phyloP scores from a whole-genome alignment of 306 rosid genomes.

The Acmispon strigosus region DNA sequence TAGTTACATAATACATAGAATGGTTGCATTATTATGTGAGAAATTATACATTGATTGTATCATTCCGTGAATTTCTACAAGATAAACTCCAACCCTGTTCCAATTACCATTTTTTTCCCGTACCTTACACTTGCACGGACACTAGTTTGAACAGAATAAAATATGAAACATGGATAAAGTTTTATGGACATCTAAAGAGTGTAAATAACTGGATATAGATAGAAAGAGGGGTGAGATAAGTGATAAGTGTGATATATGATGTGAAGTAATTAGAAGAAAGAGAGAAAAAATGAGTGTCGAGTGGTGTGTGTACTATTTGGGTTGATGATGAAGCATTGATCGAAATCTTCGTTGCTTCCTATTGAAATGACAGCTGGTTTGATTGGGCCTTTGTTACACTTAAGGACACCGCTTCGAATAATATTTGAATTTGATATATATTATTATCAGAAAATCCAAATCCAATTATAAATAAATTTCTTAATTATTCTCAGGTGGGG shows the following conservation, averaged over 20 bases:
- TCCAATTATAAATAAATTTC: neutral
- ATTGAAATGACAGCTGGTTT: neutral
- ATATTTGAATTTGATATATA: neutral
- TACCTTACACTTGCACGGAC: neutral
- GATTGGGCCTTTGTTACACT: neutral
- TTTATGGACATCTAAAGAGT: too few relatives aligned
- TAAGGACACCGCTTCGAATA: neutral
- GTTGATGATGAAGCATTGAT: slow-evolving; percentile 1
- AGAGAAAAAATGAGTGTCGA: too few relatives aligned
- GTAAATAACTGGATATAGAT: too few relatives aligned
- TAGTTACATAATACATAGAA: neutral
- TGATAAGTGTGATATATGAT: too few relatives aligned
- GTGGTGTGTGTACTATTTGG: too few relatives aligned
- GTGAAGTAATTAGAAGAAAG: too few relatives aligned
- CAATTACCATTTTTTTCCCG: neutral
- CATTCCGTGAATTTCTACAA: slow-evolving; percentile 10
- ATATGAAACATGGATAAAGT: too few relatives aligned
- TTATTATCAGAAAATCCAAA: neutral
- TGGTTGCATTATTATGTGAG: neutral
- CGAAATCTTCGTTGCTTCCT: neutral
- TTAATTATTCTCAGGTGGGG: neutral
- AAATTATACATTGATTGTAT: neutral
- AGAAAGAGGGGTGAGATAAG: too few relatives aligned
- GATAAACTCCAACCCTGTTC: neutral
- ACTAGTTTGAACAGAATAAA: neutral